Conservation (phyloP, 371 early-diverging fungal genomes). For the Massospora cicadina region DNA sequence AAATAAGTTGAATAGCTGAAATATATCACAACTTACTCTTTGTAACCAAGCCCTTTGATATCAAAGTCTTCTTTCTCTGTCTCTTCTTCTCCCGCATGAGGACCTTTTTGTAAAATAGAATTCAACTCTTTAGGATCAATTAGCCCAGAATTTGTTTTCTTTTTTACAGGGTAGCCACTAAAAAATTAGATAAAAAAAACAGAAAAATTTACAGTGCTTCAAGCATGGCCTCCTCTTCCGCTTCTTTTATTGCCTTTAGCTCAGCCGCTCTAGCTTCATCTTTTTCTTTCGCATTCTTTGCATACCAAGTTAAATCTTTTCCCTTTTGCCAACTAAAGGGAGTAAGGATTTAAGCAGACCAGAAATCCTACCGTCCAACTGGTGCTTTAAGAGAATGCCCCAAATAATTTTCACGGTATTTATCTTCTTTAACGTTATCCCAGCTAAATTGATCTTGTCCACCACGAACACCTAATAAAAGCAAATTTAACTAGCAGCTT, state of each 20-base stretch:
- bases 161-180: conserved; percentile 9
- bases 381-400: conserved; percentile 71
- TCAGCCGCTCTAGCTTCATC: conserved; percentile 23
- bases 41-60: background rate
- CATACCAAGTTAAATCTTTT: conserved; percentile 57
- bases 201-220: conserved; percentile 37
- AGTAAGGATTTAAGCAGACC: background rate
- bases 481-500: background rate
- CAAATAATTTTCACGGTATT: conserved; percentile 68
- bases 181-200: background rate
- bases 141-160: background rate
- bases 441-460: conserved; percentile 38
- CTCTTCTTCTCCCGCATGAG: background rate
- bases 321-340: conserved; percentile 32
- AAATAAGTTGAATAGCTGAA: background rate
- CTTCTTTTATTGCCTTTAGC: conserved; percentile 41
- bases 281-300: conserved; percentile 25
- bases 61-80: background rate
- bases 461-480: conserved; percentile 29
- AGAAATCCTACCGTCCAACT: conserved; percentile 37
- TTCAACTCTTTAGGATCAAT: background rate
- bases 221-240: conserved; percentile 64
- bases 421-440: conserved; percentile 58
- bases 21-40: background rate
- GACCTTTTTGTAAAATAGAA: background rate